Percentiles rank a stretch among this genome's conserved stretches.
Evolutionary conservation across 2,329 filamentous ascomycete genomes (phyloP).

Genomic region (Xylaria sp.): DNA sequence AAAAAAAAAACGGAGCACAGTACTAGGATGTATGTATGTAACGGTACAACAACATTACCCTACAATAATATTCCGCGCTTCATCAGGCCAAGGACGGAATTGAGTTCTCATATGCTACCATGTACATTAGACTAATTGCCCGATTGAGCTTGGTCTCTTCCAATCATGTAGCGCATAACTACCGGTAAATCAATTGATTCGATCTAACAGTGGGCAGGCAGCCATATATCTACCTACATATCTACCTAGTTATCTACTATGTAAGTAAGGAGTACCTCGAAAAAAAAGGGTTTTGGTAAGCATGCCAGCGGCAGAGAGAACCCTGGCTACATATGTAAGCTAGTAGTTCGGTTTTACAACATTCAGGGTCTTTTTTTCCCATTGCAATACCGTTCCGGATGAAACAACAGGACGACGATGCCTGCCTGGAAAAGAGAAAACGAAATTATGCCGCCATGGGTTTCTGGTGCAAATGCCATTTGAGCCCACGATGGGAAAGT

Average conservation of each 20-base stretch:
- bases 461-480: conserved; percentile 44
- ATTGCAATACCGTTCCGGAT: conserved; percentile 4
- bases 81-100: conserved; percentile 1
- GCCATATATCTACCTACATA: too few species aligned
- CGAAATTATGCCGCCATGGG: conserved; percentile 31
- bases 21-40: too few species aligned
- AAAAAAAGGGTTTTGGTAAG: neutral
- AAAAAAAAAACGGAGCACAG: too few species aligned
- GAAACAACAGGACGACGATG: conserved; percentile 20
- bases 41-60: neutral
- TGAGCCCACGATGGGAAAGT: conserved; percentile 42
- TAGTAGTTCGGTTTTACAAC: conserved; percentile 16
- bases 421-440: neutral
- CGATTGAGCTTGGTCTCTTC: neutral
- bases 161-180: neutral
- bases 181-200: neutral
- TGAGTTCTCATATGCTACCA: neutral
- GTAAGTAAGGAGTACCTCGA: too few species aligned
- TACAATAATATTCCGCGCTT: neutral
- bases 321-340: neutral
- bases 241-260: too few species aligned
- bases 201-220: neutral
- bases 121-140: neutral
- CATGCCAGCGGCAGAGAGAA: neutral
- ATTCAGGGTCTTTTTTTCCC: conserved; percentile 23